phyloP scores from a whole-genome alignment of 306 rosid species.

The Fagus crenata region DNA sequence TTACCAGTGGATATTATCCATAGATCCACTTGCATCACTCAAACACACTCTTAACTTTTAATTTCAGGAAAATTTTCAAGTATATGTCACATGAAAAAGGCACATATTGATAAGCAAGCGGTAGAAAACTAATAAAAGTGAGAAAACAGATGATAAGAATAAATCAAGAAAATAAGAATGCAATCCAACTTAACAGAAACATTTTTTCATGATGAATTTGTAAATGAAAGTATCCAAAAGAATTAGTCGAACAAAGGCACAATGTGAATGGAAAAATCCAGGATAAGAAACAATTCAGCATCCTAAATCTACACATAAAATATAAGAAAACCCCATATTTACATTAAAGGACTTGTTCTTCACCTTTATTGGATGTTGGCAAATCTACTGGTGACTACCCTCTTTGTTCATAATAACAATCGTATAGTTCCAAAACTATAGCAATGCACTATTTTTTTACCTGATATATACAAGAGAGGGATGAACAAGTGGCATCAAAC shows the following conservation, averaged over 20 bases:
- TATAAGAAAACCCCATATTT: not conserved
- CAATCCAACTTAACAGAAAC: not conserved
- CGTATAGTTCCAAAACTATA: not conserved
- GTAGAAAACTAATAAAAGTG: not conserved
- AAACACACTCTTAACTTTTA: not conserved
- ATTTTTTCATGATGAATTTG: not conserved
- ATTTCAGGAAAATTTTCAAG: not conserved
- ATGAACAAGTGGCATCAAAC: not conserved
- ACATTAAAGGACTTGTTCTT: not conserved
- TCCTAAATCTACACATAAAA: not conserved
- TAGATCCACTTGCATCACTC: not conserved
- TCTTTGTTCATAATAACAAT: not conserved
- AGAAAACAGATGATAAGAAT: not conserved
- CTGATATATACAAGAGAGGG: not conserved
- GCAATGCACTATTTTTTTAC: not conserved
- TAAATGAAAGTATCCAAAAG: not conserved
- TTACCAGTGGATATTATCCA: not conserved
- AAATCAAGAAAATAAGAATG: not conserved
- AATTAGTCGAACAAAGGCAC: not conserved
- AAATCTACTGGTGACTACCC: not conserved
- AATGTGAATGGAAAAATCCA: not conserved
- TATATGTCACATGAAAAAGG: not conserved
- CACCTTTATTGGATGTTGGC: not conserved
- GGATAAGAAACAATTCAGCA: not conserved
- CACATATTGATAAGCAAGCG: not conserved